phyloP scores from a whole-genome alignment of 2,329 filamentous ascomycete species.

The Talaromyces sp. region DNA sequence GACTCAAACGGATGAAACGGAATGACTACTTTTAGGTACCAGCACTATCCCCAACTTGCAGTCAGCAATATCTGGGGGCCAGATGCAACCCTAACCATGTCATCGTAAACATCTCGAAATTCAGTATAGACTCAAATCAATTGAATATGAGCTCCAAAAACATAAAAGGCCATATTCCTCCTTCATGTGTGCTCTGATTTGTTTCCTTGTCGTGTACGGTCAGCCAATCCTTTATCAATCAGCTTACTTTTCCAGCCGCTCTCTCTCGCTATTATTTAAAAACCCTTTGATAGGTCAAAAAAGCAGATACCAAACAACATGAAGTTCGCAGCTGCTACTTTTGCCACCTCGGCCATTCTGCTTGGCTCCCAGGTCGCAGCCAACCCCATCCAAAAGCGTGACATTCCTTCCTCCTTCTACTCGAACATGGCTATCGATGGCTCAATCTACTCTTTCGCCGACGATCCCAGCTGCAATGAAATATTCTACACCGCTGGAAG shows the following conservation, averaged over 20 bases:
- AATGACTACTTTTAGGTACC: background rate
- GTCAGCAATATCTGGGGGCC: slow-evolving; percentile 17
- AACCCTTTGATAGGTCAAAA: background rate
- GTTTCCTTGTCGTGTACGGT: background rate
- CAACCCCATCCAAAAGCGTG: slow-evolving; percentile 13
- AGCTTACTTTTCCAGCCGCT: background rate
- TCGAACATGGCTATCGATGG: slow-evolving; percentile 9
- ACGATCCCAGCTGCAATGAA: slow-evolving; percentile 11
- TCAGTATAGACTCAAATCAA: background rate
- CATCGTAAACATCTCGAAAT: background rate
- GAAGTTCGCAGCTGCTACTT: slow-evolving; percentile 10
- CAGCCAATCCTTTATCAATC: background rate
- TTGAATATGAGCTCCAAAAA: background rate
- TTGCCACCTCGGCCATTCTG: slow-evolving; percentile 6
- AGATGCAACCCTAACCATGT: slow-evolving; percentile 12
- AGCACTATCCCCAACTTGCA: background rate
- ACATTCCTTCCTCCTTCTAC: slow-evolving; percentile 15
- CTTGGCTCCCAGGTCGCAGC: slow-evolving; percentile 3
- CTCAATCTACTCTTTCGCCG: slow-evolving; percentile 12
- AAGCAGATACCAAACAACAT: background rate
- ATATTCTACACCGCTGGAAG: slow-evolving; percentile 12
- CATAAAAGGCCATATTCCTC: background rate
- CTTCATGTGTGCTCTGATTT: background rate
- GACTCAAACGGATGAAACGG: background rate
- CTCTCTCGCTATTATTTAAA: background rate